Evolutionary conservation across 2,329 filamentous ascomycete genomes (phyloP), one percentile per base, ranked within the genome.

Genomic region (Diplodia scrobiculata): DNA sequence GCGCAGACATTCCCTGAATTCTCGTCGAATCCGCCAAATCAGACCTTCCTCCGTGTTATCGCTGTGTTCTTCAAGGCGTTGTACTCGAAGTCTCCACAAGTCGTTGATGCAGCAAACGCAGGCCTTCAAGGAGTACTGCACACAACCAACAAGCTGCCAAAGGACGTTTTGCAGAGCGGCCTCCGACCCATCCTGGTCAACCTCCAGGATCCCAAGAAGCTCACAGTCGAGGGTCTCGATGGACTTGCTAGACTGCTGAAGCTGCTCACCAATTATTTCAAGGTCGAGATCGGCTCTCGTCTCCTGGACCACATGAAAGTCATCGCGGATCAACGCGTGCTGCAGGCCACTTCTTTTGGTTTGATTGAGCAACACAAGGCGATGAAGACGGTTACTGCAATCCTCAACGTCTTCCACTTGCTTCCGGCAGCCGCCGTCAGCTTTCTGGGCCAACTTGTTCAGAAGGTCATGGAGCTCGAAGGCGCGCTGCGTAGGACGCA

Each of bases 1-100:
- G 95, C 95, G 0, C 97, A 98, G 86, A 86, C 88, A 51, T 95
- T 97, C 74, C 91, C 94, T 5, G 94, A 97, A 38, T 98, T 97
- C 75, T 89, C 89, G 68, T 92, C 91, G 64, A 88, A 86, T 1
- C 85, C 87, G 45, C 87, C 87, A 55, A 90, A 90, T 69, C 83
- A 84, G 48, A 86, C 82, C 47, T 83, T 87, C 52, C 77, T 77
- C 38, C 78, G 77, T 36, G 96, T 98, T 55, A 93, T 99, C 19
- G 88, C 91, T 0, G 92, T 98, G 1, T 99, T 99, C 80, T 99
- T 99, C 84, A 98, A 97, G 74, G 96, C 91, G 45, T 83, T 99
- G 0, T 99, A 99, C 77, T 94, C 92, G 0, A 92, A 96, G 73
- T 96, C 93, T 3, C 89, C 90, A 54, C 91, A 93, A 48, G 96